A percentile compares a stretch with the other conserved stretches of the same genome.
Conservation (phyloP, 345 rosid genomes). For the Carallia brachiata region DNA sequence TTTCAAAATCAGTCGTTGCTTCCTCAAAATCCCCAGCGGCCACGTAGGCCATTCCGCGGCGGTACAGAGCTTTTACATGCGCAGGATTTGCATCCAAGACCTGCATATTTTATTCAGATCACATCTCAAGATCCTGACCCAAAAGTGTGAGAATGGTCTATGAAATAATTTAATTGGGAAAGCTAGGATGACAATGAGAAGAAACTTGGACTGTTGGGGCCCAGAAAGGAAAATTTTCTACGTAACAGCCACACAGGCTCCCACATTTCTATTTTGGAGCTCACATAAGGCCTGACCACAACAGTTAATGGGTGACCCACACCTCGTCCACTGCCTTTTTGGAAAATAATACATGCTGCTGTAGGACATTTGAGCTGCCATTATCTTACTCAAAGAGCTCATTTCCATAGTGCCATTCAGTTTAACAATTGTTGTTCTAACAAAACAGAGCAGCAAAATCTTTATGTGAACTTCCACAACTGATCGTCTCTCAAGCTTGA, state of each 20-base stretch:
- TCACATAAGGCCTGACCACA: too few species aligned
- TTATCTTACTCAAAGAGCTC: neutral
- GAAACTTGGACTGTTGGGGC: too few species aligned
- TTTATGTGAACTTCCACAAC: neutral
- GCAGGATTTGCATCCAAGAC: constrained; percentile 86
- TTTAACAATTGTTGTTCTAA: neutral
- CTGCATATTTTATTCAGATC: constrained; percentile 33
- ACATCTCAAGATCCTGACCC: constrained; percentile 3
- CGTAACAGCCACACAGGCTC: too few species aligned
- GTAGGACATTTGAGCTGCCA: neutral
- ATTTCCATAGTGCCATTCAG: neutral
- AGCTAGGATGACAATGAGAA: too few species aligned
- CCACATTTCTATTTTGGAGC: too few species aligned
- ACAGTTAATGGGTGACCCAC: too few species aligned
- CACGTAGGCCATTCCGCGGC: constrained; percentile 95
- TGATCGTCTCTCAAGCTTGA: neutral
- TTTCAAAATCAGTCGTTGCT: constrained; percentile 68
- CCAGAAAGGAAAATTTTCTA: neutral
- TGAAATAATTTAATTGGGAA: too few species aligned
- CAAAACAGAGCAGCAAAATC: neutral
- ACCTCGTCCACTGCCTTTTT: neutral
- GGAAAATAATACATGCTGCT: neutral
- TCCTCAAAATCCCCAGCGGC: constrained; percentile 81
- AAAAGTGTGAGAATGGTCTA: neutral
- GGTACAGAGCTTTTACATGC: constrained; percentile 78